phyloP scores from a whole-genome alignment of 352 stramenopile genomes.

The Globisporangium megalacanthum region DNA sequence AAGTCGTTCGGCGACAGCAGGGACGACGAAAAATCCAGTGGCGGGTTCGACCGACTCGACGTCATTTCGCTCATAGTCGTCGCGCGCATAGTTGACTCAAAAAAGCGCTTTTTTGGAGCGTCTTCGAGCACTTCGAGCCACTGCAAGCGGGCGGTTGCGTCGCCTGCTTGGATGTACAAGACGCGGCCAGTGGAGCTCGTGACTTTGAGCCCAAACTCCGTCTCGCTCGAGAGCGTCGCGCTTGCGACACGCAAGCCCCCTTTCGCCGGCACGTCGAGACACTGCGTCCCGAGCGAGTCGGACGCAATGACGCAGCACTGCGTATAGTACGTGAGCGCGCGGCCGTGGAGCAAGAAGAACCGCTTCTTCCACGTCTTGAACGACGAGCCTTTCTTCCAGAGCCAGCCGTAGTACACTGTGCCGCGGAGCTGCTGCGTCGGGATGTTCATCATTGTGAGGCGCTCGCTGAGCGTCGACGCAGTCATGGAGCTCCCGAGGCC shows the following conservation, averaged over 20 bases:
- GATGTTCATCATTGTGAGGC: slow-evolving; percentile 60
- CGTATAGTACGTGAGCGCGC: slow-evolving; percentile 64
- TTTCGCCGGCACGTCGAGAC: slow-evolving; percentile 48
- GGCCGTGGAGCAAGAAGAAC: slow-evolving; percentile 66
- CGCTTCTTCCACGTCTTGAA: slow-evolving; percentile 83
- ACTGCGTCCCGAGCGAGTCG: slow-evolving; percentile 47
- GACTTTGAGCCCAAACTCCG: slow-evolving; percentile 49
- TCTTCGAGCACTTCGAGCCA: slow-evolving; percentile 56
- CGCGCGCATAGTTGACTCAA: slow-evolving; percentile 21
- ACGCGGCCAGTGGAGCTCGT: slow-evolving; percentile 58
- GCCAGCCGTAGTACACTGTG: slow-evolving; percentile 64
- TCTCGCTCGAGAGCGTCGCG: slow-evolving; percentile 38
- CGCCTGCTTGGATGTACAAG: slow-evolving; percentile 51
- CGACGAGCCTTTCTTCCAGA: slow-evolving; percentile 67
- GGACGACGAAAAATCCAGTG: slow-evolving; percentile 4
- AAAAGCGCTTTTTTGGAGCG: slow-evolving; percentile 26
- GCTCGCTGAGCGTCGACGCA: slow-evolving; percentile 37
- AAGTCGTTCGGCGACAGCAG: slow-evolving; percentile 9
- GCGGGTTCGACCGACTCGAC: neutral
- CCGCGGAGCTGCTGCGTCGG: slow-evolving; percentile 52
- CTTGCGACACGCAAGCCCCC: slow-evolving; percentile 47
- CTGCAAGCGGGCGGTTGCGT: slow-evolving; percentile 34
- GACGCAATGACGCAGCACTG: slow-evolving; percentile 64
- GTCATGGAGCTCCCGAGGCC: slow-evolving; percentile 4
- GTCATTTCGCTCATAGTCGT: slow-evolving; percentile 40